Evolutionary conservation across 1,284 basidiomycete genomes (phyloP).

Genomic region (Boletus mariae): DNA sequence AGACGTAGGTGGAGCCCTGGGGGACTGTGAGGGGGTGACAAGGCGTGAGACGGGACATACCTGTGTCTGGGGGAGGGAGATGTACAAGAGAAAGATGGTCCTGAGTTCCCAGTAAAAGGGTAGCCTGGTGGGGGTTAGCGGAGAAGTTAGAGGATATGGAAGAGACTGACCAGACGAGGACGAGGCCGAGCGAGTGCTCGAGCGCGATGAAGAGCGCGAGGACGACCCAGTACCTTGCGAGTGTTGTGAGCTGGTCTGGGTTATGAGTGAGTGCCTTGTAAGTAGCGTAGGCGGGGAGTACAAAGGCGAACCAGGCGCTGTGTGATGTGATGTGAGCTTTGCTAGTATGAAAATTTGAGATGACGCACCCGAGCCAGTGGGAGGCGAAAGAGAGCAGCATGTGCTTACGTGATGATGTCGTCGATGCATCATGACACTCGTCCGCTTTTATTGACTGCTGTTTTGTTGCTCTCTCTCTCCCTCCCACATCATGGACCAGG

Average conservation of each 20-base stretch:
- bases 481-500: conserved; percentile 1
- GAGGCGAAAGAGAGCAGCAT: conserved; percentile 51
- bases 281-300: conserved; percentile 58
- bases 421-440: not conserved
- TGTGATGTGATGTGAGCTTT: fast-evolving
- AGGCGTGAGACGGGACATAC: conserved; percentile 35
- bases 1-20: conserved; percentile 74
- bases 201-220: conserved; percentile 53
- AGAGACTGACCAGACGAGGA: conserved; percentile 62
- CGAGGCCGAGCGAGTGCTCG: conserved; percentile 66
- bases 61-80: conserved; percentile 72
- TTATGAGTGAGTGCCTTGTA: conserved; percentile 62
- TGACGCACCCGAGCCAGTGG: conserved; percentile 34
- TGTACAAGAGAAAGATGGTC: conserved; percentile 66
- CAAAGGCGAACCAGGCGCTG: conserved; percentile 69
- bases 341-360: not conserved
- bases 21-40: not conserved
- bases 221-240: conserved; percentile 56
- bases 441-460: conserved; percentile 3
- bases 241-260: conserved; percentile 40
- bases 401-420: not conserved
- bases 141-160: not conserved
- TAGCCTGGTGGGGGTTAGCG: conserved; percentile 46
- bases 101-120: conserved; percentile 80
- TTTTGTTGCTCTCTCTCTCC: not conserved